Conservation (phyloP, 2,329 filamentous ascomycete species). For the Scedosporium dehoogii region DNA sequence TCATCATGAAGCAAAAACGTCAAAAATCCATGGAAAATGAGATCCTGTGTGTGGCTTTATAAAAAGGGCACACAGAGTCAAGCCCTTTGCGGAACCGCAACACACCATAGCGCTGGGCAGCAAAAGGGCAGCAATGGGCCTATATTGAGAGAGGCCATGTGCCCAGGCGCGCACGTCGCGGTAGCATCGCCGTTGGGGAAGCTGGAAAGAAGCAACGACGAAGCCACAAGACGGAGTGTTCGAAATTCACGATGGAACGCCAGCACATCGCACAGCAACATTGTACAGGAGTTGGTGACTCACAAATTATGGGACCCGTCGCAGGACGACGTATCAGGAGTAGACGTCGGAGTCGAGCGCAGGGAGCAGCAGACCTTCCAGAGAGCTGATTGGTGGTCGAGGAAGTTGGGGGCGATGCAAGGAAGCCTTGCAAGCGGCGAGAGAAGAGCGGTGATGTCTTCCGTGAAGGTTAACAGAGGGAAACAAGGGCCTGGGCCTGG, state of each 20-base stretch:
- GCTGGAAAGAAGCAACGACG: neutral
- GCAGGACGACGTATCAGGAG: constrained; percentile 2
- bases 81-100: neutral
- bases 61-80: neutral
- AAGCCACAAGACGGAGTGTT: neutral
- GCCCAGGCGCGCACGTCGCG: neutral
- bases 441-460: neutral
- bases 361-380: neutral
- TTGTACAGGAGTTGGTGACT: constrained; percentile 4
- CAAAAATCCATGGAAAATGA: neutral
- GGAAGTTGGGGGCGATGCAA: constrained; percentile 5
- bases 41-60: neutral
- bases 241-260: neutral
- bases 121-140: constrained; percentile 1
- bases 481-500: neutral
- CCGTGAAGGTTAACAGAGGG: neutral
- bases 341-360: neutral
- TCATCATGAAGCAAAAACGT: neutral
- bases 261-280: constrained; percentile 4
- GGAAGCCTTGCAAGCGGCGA: neutral
- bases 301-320: constrained; percentile 6
- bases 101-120: constrained; percentile 5
- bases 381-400: constrained; percentile 1
- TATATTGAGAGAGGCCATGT: neutral
- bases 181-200: neutral